Evolutionary conservation across 2,329 filamentous ascomycete genomes (phyloP).

Genomic region (Diaporthe australafricana): DNA sequence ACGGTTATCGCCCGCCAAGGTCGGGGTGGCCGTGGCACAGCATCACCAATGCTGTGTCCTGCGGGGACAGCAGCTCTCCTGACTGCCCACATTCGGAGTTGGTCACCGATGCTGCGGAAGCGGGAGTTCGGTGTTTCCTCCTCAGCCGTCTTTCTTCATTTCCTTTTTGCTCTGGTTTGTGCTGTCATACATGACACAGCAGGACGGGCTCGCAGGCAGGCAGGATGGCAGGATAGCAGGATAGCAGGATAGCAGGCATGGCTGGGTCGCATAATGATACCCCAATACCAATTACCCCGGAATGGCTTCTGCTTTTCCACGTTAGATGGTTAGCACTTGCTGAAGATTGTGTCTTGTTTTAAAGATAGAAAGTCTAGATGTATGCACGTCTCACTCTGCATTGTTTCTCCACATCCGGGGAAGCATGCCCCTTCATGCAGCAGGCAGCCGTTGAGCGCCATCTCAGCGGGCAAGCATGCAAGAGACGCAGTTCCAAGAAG

Average conservation of each 20-base stretch:
- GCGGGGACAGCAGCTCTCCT: conserved; percentile 2
- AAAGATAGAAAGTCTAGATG: conserved; percentile 14
- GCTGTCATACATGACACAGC: conserved; percentile 22
- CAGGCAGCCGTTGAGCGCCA: conserved; percentile 1
- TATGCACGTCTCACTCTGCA: conserved; percentile 2
- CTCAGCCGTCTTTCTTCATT: conserved; percentile 6
- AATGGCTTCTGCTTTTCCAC: conserved; percentile 19
- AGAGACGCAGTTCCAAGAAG: background rate
- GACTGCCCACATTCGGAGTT: conserved; percentile 4
- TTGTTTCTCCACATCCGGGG: background rate
- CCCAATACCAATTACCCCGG: conserved; percentile 16
- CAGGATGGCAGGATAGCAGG: conserved; percentile 1
- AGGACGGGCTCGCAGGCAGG: conserved; percentile 3
- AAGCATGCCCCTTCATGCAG: conserved; percentile 2
- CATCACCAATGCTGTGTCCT: background rate
- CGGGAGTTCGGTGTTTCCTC: conserved; percentile 8
- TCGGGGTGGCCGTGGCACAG: background rate
- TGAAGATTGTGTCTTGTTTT: background rate
- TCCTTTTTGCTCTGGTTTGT: conserved; percentile 3
- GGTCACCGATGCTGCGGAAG: background rate
- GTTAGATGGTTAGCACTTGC: conserved; percentile 1
- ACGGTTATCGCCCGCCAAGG: conserved; percentile 14
- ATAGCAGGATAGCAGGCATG: background rate
- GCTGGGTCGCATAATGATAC: conserved; percentile 36
- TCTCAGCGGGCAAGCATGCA: background rate